Evolutionary conservation across 257 asterid species (phyloP).

Genomic region (Jasminum sambac): DNA sequence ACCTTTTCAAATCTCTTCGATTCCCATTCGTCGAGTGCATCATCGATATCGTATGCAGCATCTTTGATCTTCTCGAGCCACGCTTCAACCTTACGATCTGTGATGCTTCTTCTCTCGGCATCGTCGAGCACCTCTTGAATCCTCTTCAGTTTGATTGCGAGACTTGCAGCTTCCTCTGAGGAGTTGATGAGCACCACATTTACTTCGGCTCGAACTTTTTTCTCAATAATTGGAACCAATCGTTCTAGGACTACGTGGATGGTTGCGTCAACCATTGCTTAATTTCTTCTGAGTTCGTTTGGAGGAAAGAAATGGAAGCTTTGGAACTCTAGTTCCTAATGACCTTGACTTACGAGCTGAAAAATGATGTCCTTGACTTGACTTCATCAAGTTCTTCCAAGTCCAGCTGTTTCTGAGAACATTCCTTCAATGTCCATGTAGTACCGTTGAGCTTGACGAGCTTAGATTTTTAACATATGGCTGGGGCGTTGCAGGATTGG

Average conservation of each 20-base stretch:
- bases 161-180: background rate
- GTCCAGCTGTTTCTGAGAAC: too few species aligned
- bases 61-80: conserved; percentile 17
- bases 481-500: too few species aligned
- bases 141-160: background rate
- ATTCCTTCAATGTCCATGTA: too few species aligned
- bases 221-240: background rate
- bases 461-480: too few species aligned
- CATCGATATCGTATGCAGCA: conserved; percentile 15
- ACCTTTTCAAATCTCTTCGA: background rate
- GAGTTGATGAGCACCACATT: background rate
- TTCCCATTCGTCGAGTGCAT: conserved; percentile 14
- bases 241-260: background rate
- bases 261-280: background rate
- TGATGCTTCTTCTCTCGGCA: background rate
- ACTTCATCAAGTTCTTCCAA: too few species aligned
- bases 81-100: background rate
- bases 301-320: too few species aligned
- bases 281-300: too few species aligned
- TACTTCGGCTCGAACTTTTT: background rate
- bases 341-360: too few species aligned
- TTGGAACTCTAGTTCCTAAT: too few species aligned
- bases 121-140: background rate
- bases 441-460: too few species aligned
- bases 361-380: too few species aligned